Percentiles rank a stretch among this genome's conserved stretches.
These are phyloP conservation scores for Gymnopilus junonius DNA, from an alignment of 768 basidiomycete species.

Conservation along the genomic window DNA sequence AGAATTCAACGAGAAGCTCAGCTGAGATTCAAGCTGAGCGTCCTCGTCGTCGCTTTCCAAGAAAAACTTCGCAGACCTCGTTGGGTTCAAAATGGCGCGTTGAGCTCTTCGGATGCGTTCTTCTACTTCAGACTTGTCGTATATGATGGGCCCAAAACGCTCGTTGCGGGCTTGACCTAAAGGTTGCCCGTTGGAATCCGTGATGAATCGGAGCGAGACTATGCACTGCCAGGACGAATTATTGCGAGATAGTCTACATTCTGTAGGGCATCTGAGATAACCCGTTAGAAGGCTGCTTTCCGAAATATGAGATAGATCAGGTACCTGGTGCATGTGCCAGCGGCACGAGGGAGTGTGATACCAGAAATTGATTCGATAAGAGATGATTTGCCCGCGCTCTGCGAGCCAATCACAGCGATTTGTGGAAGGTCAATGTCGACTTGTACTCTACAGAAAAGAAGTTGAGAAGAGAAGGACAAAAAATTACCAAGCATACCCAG, in stretches of 20 bases:
- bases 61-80: conserved; percentile 34
- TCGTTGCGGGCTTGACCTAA: conserved; percentile 44
- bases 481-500: conserved; percentile 54
- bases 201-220: conserved; percentile 51
- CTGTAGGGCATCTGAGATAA: conserved; percentile 56
- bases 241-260: conserved; percentile 54
- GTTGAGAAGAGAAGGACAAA: conserved; percentile 9
- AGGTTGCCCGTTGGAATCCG: conserved; percentile 41
- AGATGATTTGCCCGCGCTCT: conserved; percentile 79
- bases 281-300: not conserved
- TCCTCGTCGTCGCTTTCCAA: conserved; percentile 38
- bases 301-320: not conserved
- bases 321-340: conserved; percentile 78
- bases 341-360: conserved; percentile 68
- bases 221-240: conserved; percentile 51
- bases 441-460: conserved; percentile 51
- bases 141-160: conserved; percentile 53
- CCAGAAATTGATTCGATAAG: conserved; percentile 80
- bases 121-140: conserved; percentile 57
- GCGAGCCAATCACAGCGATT: conserved; percentile 74
- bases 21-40: conserved; percentile 12
- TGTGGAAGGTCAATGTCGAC: conserved; percentile 74
- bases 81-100: conserved; percentile 67
- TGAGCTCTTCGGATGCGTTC: conserved; percentile 72
- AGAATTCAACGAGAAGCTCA: conserved; percentile 58